Evolutionary conservation across 306 rosid species (phyloP).

Genomic region (Sicyos baderoa): DNA sequence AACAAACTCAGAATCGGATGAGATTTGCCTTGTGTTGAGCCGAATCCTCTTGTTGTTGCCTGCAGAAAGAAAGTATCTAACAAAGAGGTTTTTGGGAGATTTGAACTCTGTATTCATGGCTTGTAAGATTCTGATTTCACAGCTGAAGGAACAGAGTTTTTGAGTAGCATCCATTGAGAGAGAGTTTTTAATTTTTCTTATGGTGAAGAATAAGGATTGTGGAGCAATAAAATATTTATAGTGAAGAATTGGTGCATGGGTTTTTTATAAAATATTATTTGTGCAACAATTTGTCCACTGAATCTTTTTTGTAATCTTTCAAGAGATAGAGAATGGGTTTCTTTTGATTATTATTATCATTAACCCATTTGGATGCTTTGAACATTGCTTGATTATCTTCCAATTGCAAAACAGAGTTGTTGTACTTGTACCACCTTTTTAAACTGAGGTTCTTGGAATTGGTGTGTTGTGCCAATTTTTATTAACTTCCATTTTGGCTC

Average conservation of each 20-base stretch:
- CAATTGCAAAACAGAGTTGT: neutral
- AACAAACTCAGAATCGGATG: constrained; percentile 29
- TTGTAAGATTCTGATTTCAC: constrained; percentile 49
- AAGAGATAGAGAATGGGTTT: neutral
- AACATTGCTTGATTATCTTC: neutral
- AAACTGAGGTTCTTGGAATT: neutral
- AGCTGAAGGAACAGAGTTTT: constrained; percentile 33
- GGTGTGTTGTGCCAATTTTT: neutral
- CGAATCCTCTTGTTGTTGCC: constrained; percentile 37
- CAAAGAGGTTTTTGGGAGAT: constrained; percentile 11
- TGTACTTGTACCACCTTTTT: neutral
- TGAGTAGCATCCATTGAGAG: constrained; percentile 5
- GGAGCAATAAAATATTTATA: neutral
- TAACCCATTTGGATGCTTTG: neutral
- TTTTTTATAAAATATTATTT: too few species aligned
- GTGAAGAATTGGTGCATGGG: neutral
- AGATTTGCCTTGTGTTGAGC: constrained; percentile 39
- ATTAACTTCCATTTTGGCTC: too few species aligned
- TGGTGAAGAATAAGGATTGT: neutral
- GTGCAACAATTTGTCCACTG: neutral
- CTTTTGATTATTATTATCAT: neutral
- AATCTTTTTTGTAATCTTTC: neutral
- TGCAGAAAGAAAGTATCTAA: constrained; percentile 34
- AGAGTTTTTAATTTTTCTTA: neutral
- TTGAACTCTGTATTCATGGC: constrained; percentile 31